Evolutionary conservation across 257 asterid species (phyloP).

Genomic region (Ocimum tenuiflorum): DNA sequence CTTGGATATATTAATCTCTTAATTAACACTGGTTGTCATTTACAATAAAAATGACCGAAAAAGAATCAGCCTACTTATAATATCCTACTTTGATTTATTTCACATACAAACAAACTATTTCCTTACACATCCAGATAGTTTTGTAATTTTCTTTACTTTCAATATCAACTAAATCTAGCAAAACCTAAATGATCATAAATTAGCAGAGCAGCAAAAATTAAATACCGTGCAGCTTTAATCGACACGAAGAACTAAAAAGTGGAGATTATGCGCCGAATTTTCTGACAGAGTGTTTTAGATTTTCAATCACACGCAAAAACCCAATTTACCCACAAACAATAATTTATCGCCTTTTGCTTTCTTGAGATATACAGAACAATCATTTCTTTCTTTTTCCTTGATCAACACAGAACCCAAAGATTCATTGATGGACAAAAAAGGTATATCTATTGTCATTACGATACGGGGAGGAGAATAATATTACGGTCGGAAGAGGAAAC

Average conservation of each 20-base stretch:
- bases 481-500: background rate
- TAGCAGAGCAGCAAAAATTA: slow-evolving; percentile 15
- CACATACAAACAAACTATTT: no score
- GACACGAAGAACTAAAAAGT: slow-evolving; percentile 17
- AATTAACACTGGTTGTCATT: no score
- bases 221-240: background rate
- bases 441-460: background rate
- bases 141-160: no score
- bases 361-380: background rate
- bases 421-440: background rate
- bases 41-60: no score
- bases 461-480: background rate
- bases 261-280: slow-evolving; percentile 36
- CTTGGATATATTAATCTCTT: no score
- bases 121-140: no score
- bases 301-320: background rate
- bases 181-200: no score
- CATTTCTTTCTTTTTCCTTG: slow-evolving; percentile 20
- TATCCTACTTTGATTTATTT: no score
- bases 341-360: background rate
- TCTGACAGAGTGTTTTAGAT: slow-evolving; percentile 33
- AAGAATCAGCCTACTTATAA: no score
- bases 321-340: background rate
- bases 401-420: no score
- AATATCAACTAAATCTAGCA: no score